Percentiles rank a stretch among this genome's conserved stretches.
These are phyloP conservation scores for Rhizopus arrhizus DNA, from an alignment of 371 early-diverging fungal species.

Conservation along the genomic window DNA sequence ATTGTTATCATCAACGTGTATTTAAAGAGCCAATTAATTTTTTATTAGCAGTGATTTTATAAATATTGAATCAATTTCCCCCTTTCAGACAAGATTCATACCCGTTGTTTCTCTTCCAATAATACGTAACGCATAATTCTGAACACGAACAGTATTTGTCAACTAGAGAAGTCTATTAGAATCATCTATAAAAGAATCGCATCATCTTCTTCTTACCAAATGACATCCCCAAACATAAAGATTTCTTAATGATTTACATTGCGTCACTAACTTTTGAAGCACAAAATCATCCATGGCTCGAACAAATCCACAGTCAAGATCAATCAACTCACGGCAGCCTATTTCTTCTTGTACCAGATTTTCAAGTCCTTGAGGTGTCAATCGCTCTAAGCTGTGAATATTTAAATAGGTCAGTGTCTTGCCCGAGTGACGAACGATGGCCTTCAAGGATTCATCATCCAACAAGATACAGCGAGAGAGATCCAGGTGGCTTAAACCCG, in stretches of 20 bases:
- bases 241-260: conserved; percentile 47
- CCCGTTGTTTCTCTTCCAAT: conserved; percentile 12
- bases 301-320: conserved; percentile 73
- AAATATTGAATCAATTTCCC: too few species aligned
- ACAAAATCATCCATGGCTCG: conserved; percentile 74
- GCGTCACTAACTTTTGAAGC: conserved; percentile 52
- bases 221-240: conserved; percentile 77
- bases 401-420: conserved; percentile 54
- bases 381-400: conserved; percentile 75
- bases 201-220: conserved; percentile 21
- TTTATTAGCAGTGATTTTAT: too few species aligned
- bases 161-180: conserved; percentile 3
- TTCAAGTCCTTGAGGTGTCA: conserved; percentile 61
- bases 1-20: too few species aligned
- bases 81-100: too few species aligned
- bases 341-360: conserved; percentile 36
- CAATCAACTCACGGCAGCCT: conserved; percentile 45
- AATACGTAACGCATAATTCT: conserved; percentile 1
- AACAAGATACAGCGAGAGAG: conserved; percentile 58
- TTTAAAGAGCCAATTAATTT: too few species aligned
- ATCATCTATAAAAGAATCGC: conserved; percentile 4
- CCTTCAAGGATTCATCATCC: conserved; percentile 60
- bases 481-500: conserved; percentile 55
- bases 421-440: conserved; percentile 65
- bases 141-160: neutral